These are phyloP conservation scores for Phytophthora citrophthora DNA, from an alignment of 352 stramenopile genomes.

Conservation along the genomic window DNA sequence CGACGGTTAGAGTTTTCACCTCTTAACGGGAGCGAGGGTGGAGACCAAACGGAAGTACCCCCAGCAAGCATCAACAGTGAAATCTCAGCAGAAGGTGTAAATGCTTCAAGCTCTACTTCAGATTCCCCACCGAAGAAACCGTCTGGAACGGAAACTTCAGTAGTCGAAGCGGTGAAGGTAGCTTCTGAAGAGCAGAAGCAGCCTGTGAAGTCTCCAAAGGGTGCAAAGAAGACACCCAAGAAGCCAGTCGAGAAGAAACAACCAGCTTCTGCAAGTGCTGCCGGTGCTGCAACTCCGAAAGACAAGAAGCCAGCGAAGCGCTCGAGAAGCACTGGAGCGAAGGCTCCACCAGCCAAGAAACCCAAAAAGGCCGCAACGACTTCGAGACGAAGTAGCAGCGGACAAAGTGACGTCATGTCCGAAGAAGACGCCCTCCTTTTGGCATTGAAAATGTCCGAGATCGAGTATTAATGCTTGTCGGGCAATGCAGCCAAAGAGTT, in stretches of 20 bases:
- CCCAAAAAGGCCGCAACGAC: conserved; percentile 22
- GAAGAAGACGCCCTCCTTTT: conserved; percentile 46
- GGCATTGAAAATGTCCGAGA: conserved; percentile 46
- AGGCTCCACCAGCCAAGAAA: conserved; percentile 23
- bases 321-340: conserved; percentile 18
- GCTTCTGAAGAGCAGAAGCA: background rate
- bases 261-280: conserved; percentile 8
- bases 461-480: conserved; percentile 40
- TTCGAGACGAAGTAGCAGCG: conserved; percentile 14
- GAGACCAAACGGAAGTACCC: conserved; percentile 5
- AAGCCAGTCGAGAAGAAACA: conserved; percentile 2
- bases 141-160: background rate
- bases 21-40: conserved; percentile 15
- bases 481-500: too few relatives aligned
- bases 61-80: conserved; percentile 6
- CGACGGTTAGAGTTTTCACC: conserved; percentile 31
- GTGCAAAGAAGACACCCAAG: conserved; percentile 3
- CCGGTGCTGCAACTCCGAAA: conserved; percentile 6
- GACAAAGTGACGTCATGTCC: conserved; percentile 28
- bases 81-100: background rate
- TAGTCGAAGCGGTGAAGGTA: background rate
- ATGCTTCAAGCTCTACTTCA: background rate
- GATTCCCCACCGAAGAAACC: background rate
- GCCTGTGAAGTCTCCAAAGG: background rate
- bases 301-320: conserved; percentile 19